These are phyloP conservation scores for Colletotrichum salicis DNA, from an alignment of 2,329 filamentous ascomycete genomes.

Conservation along the genomic window DNA sequence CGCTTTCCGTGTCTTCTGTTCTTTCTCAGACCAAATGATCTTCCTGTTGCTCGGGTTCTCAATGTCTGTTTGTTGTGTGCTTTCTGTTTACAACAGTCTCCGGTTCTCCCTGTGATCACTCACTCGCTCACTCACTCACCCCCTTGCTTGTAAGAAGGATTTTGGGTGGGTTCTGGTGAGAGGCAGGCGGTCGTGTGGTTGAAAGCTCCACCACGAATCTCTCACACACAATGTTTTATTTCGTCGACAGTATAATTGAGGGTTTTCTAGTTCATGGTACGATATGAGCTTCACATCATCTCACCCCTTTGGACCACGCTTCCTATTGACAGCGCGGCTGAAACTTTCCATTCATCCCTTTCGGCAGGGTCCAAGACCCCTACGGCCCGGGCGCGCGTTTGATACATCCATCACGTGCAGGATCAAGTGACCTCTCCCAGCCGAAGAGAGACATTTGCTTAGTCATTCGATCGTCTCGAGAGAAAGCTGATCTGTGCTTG, in stretches of 20 bases:
- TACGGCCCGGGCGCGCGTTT: background rate
- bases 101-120: background rate
- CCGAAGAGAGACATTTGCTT: background rate
- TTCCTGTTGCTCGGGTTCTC: background rate
- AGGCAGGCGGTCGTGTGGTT: background rate
- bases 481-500: constrained; percentile 7
- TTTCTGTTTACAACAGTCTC: background rate
- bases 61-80: background rate
- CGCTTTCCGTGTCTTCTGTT: background rate
- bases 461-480: background rate
- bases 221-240: background rate
- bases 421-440: background rate
- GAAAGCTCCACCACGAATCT: background rate
- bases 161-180: background rate
- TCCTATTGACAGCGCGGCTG: constrained; percentile 18
- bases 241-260: background rate
- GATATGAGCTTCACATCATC: constrained; percentile 15
- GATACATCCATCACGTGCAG: background rate
- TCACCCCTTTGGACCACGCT: constrained; percentile 23
- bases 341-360: constrained; percentile 30
- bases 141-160: constrained; percentile 15
- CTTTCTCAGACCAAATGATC: too few species aligned
- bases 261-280: constrained; percentile 5
- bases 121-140: constrained; percentile 9
- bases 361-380: constrained; percentile 16